A percentile compares a stretch with the other conserved stretches of the same genome.
phyloP scores from a whole-genome alignment of 2,329 filamentous ascomycete species.

The Fusarium subtropicale region DNA sequence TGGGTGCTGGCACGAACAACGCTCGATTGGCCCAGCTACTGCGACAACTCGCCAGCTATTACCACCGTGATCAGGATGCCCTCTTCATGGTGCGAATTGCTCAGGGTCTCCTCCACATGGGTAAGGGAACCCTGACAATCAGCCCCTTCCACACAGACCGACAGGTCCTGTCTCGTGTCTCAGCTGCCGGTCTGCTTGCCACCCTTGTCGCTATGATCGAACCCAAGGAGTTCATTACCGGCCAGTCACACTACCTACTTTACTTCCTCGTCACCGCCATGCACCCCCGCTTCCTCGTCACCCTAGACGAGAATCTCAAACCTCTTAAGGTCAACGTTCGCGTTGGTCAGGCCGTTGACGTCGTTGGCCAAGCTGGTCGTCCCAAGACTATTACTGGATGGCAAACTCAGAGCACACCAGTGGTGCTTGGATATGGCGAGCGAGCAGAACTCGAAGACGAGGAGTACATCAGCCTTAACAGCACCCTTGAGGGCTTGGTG shows the following conservation, averaged over 20 bases:
- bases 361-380: conserved; percentile 94
- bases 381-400: conserved; percentile 99
- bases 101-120: conserved; percentile 97
- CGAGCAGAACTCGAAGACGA: conserved; percentile 97
- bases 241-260: conserved; percentile 85
- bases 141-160: conserved; percentile 99
- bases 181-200: conserved; percentile 87
- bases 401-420: conserved; percentile 99
- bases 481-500: conserved; percentile 91
- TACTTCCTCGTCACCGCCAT: conserved; percentile 98
- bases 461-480: conserved; percentile 92
- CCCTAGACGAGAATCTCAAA: conserved; percentile 92
- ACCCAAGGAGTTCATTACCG: conserved; percentile 83
- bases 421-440: conserved; percentile 93
- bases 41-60: conserved; percentile 95
- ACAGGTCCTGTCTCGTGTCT: conserved; percentile 91
- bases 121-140: conserved; percentile 95
- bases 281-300: conserved; percentile 96
- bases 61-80: conserved; percentile 94
- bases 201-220: conserved; percentile 95
- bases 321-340: conserved; percentile 95
- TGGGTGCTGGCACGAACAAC: conserved; percentile 98
- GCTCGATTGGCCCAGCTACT: conserved; percentile 94
- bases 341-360: conserved; percentile 97
- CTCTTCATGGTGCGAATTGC: conserved; percentile 99